Evolutionary conservation across 352 stramenopile species (phyloP), one percentile per base, ranked within the genome.

Genomic region (Ochromonadaceae sp.): DNA sequence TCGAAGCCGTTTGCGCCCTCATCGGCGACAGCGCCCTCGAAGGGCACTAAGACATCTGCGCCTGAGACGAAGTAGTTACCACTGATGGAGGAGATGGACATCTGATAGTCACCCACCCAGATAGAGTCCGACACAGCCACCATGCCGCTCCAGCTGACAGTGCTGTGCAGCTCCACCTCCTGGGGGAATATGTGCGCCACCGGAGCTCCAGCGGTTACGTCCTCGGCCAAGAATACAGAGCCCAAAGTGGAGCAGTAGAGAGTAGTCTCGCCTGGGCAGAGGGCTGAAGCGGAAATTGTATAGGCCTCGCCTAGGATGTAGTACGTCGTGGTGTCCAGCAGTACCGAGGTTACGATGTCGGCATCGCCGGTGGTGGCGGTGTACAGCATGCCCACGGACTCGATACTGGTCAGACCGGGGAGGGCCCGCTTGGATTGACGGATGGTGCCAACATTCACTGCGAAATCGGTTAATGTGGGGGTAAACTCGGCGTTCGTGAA

Each of bases 101-200:
- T 55, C 25, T 65, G 25, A n/a, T 67, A 49, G 22, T 48, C 59
- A n/a, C 48, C 60, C n/a, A 76, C 38, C 71, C 71, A 76, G 42
- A 76, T 66, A 1, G 7, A 15, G 12, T 71, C 59, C 4, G n/a
- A 22, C 15, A 57, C 52, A 57, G 14, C 26, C 30, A 52, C 32
- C 14, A 28, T 15, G n/a, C 9, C n/a, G 7, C 15, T 4, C 30
- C 14, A 44, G 10, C 12, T 12, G 32, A n/a, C 9, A 5, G 52
- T 60, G 5, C 22, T 60, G 30, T 60, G 22, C 2, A 60, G 2
- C 30, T 2, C 2, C 17, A 3, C 28, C 43, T n/a, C 34, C 32
- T 22, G 3, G 17, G 43, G 5, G 32, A 60, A 60, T 10, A 60
- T 31, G 7, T 7, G 5, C 14, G 47, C 5, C 3, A 9, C 2